A percentile compares a stretch with the other conserved stretches of the same genome.
Evolutionary conservation across 495 filamentous ascomycete species (phyloP).

Genomic region (Xylaria telfairii): DNA sequence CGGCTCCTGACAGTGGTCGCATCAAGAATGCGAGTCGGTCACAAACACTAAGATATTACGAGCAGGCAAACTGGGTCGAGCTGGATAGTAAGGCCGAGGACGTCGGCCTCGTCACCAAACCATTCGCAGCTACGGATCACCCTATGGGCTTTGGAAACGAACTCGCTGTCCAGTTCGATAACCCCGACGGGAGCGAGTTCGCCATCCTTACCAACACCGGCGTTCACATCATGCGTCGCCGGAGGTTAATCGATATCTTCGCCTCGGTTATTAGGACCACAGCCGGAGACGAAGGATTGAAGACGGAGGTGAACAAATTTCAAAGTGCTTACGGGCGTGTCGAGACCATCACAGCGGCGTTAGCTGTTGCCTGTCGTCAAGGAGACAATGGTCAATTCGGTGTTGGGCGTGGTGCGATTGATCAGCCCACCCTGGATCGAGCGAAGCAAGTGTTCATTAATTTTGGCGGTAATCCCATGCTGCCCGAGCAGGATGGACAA

Average conservation of each 20-base stretch:
- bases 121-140: constrained; percentile 69
- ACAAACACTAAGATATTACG: constrained; percentile 60
- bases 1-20: constrained; percentile 83
- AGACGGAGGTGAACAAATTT: constrained; percentile 81
- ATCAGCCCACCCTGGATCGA: constrained; percentile 79
- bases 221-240: constrained; percentile 80
- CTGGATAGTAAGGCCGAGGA: constrained; percentile 75
- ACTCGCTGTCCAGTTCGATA: constrained; percentile 90
- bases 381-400: constrained; percentile 74
- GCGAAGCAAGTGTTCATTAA: constrained; percentile 89
- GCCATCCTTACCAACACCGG: constrained; percentile 91
- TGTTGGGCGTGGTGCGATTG: constrained; percentile 71
- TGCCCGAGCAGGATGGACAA: constrained; percentile 76
- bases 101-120: constrained; percentile 73
- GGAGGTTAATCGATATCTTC: constrained; percentile 91
- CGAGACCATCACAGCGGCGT: constrained; percentile 85
- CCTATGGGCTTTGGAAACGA: constrained; percentile 94
- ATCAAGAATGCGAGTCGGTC: constrained; percentile 65
- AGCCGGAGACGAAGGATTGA: constrained; percentile 78
- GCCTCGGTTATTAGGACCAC: constrained; percentile 75
- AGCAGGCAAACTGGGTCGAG: constrained; percentile 77
- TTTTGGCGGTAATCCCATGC: constrained; percentile 79
- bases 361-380: constrained; percentile 96
- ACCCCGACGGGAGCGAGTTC: constrained; percentile 73
- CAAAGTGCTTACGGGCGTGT: constrained; percentile 80